phyloP scores from a whole-genome alignment of 495 filamentous ascomycete genomes.

The Aspergillus biplanus region DNA sequence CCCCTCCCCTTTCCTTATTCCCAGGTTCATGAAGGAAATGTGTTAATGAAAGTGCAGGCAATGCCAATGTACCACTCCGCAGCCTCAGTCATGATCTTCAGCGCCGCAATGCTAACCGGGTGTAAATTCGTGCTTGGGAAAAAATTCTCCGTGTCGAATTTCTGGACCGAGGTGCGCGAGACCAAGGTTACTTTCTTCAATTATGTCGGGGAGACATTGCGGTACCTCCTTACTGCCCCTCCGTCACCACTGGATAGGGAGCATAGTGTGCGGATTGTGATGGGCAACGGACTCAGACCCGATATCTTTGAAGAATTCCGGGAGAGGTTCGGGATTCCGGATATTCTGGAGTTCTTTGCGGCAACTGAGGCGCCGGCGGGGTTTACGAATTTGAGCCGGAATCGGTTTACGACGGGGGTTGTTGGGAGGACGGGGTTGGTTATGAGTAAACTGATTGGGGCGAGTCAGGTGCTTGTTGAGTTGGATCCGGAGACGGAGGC shows the following conservation, averaged over 20 bases:
- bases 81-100: slow-evolving; percentile 4
- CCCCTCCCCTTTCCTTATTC: background rate
- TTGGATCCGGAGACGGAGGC: slow-evolving; percentile 4
- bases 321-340: slow-evolving; percentile 72
- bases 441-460: background rate
- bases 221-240: background rate
- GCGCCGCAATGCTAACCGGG: background rate
- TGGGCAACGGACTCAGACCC: slow-evolving; percentile 79
- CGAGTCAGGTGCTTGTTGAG: background rate
- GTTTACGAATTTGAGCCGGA: background rate
- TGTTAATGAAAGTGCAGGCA: background rate
- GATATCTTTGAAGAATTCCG: slow-evolving; percentile 82
- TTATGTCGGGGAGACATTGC: slow-evolving; percentile 6
- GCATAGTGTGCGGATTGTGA: slow-evolving; percentile 24
- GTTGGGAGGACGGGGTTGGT: background rate
- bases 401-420: background rate
- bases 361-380: slow-evolving; percentile 64
- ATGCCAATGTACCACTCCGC: slow-evolving; percentile 7
- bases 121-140: slow-evolving; percentile 5
- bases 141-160: slow-evolving; percentile 8
- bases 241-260: slow-evolving; percentile 1
- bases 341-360: slow-evolving; percentile 77
- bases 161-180: slow-evolving; percentile 7
- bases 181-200: slow-evolving; percentile 7
- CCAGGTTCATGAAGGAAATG: no score